Evolutionary conservation across 306 rosid species (phyloP), one percentile per base, ranked within the genome.

Genomic region (Lagenaria siceraria): DNA sequence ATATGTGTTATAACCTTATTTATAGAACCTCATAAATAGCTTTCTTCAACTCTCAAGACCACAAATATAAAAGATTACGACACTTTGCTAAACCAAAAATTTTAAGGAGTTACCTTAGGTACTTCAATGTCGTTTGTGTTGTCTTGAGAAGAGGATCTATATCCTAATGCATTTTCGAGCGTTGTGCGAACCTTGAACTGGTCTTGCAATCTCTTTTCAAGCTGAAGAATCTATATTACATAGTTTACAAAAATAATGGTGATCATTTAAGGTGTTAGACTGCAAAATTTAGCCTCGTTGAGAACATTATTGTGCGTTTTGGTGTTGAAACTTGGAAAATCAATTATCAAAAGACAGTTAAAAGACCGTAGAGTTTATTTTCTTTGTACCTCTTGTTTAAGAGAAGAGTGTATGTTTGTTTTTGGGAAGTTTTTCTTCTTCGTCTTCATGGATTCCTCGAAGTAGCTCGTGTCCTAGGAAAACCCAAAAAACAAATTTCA

Each of bases 381-480:
- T 64, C 42, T 52, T 78, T 63, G 74, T 81, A 89, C 99, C 99
- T 96, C 99, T 83, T 92, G 97, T 80, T 90, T 92, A 73, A 92
- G 81, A 75, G 90, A 80, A 65, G 77, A 75, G 78, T 90, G 98
- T 43, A 84, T 88, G 79, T 87, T 84, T 78, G 81, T 64, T 70
- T 82, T 78, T n/a, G 89, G 91, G 51, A 83, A 87, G 80, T 48
- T 84, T 65, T 86, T 85, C 78, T 80, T 84, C 82, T 75, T 49
- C n/a, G 86, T 80, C 83, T 84, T 78, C 66, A 82, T 78, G 66
- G 71, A 72, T 72, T 88, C 90, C 15, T 89, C 82, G 61, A 87
- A 77, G 78, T 77, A 87, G 58, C 87, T 83, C 82, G 66, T 83
- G 73, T 88, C 97, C 99, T 95, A 87, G 31, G 80, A 72, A 86